phyloP scores from a whole-genome alignment of 2,329 filamentous ascomycete species.

The Sporothrix humicola region DNA sequence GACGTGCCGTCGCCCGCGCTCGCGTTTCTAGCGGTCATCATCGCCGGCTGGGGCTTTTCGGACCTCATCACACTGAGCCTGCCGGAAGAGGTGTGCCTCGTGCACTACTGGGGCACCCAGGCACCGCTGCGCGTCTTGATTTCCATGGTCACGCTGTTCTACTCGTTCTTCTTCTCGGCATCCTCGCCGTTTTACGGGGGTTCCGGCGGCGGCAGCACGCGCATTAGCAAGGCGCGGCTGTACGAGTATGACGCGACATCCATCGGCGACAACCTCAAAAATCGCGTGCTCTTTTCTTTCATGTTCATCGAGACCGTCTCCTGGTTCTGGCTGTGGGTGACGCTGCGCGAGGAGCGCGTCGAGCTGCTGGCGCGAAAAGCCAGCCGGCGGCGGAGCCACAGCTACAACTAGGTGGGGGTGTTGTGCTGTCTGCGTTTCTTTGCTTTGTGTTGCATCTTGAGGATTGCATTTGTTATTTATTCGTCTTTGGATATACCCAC shows the following conservation, averaged over 20 bases:
- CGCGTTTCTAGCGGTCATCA: constrained; percentile 72
- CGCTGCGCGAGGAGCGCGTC: constrained; percentile 68
- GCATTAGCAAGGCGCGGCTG: constrained; percentile 19
- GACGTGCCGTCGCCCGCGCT: constrained; percentile 71
- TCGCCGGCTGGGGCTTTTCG: constrained; percentile 64
- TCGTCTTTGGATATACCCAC: too few species aligned
- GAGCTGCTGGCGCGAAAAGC: constrained; percentile 51
- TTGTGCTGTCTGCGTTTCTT: too few species aligned
- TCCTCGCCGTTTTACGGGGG: constrained; percentile 56
- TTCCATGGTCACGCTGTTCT: constrained; percentile 65
- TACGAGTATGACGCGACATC: constrained; percentile 33
- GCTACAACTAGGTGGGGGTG: neutral
- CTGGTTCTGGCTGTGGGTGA: constrained; percentile 87
- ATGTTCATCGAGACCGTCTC: constrained; percentile 80
- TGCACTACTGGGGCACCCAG: constrained; percentile 71
- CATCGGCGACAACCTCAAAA: constrained; percentile 74
- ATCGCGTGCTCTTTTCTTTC: constrained; percentile 83
- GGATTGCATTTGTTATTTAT: too few species aligned
- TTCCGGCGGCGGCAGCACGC: constrained; percentile 41
- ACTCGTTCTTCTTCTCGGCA: constrained; percentile 66
- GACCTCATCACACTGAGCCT: constrained; percentile 71
- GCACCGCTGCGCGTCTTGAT: constrained; percentile 70
- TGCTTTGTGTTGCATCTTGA: too few species aligned
- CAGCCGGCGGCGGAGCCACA: constrained; percentile 41
- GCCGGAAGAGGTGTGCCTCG: constrained; percentile 67